Evolutionary conservation across 179 eudicot species (phyloP).

Genomic region (Sideroxylon spinosum): DNA sequence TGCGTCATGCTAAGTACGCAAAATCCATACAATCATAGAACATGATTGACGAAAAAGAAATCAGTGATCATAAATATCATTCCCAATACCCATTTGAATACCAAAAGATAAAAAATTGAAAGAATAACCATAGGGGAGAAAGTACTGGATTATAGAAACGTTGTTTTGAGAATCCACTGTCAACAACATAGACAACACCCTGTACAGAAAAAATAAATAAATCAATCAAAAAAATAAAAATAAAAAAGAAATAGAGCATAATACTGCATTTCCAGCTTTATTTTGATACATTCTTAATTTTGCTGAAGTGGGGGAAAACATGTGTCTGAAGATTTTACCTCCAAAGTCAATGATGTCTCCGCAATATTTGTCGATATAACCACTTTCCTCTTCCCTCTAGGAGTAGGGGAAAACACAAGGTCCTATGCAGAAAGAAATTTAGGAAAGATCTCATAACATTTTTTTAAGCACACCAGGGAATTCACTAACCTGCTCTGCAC

Average conservation of each 20-base stretch:
- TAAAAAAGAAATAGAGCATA: constrained; percentile 4
- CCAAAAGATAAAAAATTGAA: not conserved
- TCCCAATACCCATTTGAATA: not conserved
- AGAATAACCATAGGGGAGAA: constrained; percentile 5
- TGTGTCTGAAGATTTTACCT: constrained; percentile 39
- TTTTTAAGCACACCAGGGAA: not conserved
- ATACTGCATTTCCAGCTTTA: constrained; percentile 5
- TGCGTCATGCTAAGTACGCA: not conserved
- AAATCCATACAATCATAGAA: not conserved
- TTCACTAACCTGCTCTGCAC: constrained; percentile 83
- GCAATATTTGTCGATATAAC: constrained; percentile 95
- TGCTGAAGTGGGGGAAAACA: not conserved
- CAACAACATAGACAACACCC: constrained; percentile 96
- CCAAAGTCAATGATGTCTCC: constrained; percentile 94
- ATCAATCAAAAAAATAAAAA: constrained; percentile 21
- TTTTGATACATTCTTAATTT: not conserved
- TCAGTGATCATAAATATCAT: not conserved
- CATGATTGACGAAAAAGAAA: not conserved
- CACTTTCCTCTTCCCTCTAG: constrained; percentile 93
- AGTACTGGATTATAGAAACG: constrained; percentile 90
- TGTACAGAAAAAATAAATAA: too few relatives aligned
- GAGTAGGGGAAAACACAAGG: constrained; percentile 78
- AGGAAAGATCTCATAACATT: not conserved
- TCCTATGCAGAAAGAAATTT: constrained; percentile 42
- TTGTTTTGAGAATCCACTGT: constrained; percentile 97